A percentile compares a stretch with the other conserved stretches of the same genome.
These are phyloP conservation scores for Wilcoxina mikolae DNA, from an alignment of 495 filamentous ascomycete genomes.

Conservation along the genomic window DNA sequence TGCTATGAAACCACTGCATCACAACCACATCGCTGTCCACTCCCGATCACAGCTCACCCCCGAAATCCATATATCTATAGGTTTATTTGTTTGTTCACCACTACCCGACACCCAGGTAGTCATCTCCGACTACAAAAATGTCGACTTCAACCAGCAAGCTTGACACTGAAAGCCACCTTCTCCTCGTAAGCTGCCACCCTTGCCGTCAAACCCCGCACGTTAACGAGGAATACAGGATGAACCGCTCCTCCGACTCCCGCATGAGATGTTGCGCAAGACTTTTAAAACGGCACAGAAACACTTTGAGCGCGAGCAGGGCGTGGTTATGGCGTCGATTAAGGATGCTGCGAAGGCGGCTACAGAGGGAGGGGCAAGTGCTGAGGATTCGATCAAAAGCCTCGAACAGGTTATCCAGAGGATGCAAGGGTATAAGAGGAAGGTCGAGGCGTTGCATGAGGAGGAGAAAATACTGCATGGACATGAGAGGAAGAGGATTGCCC, in stretches of 20 bases:
- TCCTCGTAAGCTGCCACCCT: constrained; percentile 48
- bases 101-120: too few relatives aligned
- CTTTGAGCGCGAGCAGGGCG: constrained; percentile 62
- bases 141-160: constrained; percentile 45
- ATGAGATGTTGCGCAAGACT: constrained; percentile 81
- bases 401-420: constrained; percentile 73
- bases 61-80: constrained; percentile 44
- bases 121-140: constrained; percentile 29
- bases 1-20: too few relatives aligned
- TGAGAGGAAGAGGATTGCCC: constrained; percentile 57
- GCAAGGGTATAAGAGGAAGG: constrained; percentile 74
- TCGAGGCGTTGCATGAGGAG: constrained; percentile 59
- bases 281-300: constrained; percentile 74
- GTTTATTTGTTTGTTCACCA: too few relatives aligned
- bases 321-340: constrained; percentile 54
- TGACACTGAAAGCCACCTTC: constrained; percentile 56
- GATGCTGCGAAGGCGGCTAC: constrained; percentile 52
- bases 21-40: constrained; percentile 32
- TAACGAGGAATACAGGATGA: constrained; percentile 65
- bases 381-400: constrained; percentile 58
- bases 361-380: constrained; percentile 41
- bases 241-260: constrained; percentile 79
- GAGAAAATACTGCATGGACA: constrained; percentile 59
- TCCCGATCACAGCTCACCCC: constrained; percentile 27
- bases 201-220: constrained; percentile 53